Percentiles rank a stretch among this genome's conserved stretches.
Conservation (phyloP, 2,329 filamentous ascomycete species). For the Alternaria infectoria region DNA sequence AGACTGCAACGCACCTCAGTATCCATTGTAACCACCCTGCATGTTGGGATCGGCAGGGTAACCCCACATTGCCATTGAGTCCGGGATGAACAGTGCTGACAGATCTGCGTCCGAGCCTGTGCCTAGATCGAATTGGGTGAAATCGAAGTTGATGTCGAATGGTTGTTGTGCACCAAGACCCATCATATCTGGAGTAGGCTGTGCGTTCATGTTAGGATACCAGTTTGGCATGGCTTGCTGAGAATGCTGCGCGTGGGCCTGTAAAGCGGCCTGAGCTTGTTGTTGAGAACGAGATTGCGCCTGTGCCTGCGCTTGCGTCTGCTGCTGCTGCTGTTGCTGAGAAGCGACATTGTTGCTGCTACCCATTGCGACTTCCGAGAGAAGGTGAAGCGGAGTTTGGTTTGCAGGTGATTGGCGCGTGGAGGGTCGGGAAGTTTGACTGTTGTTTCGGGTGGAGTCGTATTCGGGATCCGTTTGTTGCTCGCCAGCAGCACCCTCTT, state of each 20-base stretch:
- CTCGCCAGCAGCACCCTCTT: conserved; percentile 49
- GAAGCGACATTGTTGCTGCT: conserved; percentile 32
- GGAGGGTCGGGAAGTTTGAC: conserved; percentile 21
- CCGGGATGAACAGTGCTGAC: conserved; percentile 45
- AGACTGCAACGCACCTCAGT: background rate
- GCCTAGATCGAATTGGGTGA: conserved; percentile 45
- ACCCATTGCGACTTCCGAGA: conserved; percentile 51
- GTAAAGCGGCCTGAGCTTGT: conserved; percentile 31
- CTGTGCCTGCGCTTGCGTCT: conserved; percentile 5
- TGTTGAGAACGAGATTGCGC: conserved; percentile 27
- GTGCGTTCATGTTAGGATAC: conserved; percentile 33
- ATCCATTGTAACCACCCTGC: conserved; percentile 21
- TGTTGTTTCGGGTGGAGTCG: conserved; percentile 22
- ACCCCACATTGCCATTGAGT: conserved; percentile 41
- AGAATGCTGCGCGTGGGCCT: conserved; percentile 31
- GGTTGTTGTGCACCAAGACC: conserved; percentile 31
- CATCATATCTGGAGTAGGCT: conserved; percentile 30
- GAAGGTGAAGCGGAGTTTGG: conserved; percentile 47
- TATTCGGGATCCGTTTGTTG: conserved; percentile 34
- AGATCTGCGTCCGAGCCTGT: conserved; percentile 46
- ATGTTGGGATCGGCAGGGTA: conserved; percentile 23
- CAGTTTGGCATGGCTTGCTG: conserved; percentile 33
- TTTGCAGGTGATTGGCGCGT: conserved; percentile 38
- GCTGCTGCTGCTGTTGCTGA: conserved; percentile 10
- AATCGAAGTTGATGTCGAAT: conserved; percentile 46